These are phyloP conservation scores for Groenewaldozyma sp. DNA, from an alignment of 1,139 yeast genomes.

Conservation along the genomic window DNA sequence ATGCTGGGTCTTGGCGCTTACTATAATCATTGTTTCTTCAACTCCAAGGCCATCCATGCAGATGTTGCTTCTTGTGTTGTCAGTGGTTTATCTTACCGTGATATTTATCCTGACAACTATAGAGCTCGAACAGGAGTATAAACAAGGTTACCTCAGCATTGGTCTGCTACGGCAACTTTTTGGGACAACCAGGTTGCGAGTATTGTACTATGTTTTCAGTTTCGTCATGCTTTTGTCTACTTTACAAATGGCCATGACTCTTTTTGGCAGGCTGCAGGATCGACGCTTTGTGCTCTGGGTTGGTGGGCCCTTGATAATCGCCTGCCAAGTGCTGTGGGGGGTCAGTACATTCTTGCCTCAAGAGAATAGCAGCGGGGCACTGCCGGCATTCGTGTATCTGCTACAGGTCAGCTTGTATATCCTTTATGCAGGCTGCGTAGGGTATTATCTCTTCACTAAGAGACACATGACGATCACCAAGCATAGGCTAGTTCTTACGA, in stretches of 20 bases:
- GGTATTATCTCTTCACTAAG: conserved; percentile 50
- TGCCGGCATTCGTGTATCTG: conserved; percentile 73
- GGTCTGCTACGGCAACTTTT: conserved; percentile 43
- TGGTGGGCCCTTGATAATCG: conserved; percentile 49
- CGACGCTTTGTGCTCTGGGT: conserved; percentile 54
- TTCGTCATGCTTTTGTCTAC: conserved; percentile 59
- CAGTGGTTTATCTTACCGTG: conserved; percentile 35
- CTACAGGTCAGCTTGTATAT: conserved; percentile 68
- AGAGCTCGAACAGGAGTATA: conserved; percentile 40
- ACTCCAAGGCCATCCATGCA: conserved; percentile 39
- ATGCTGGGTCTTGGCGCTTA: conserved; percentile 53
- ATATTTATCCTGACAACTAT: conserved; percentile 42
- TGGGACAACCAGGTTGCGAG: conserved; percentile 41
- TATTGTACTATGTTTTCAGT: conserved; percentile 53
- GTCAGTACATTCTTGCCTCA: conserved; percentile 44
- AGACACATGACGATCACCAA: conserved; percentile 42
- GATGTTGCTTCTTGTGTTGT: conserved; percentile 17
- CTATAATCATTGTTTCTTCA: conserved; percentile 37
- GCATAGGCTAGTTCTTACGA: conserved; percentile 42
- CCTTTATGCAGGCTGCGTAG: conserved; percentile 59
- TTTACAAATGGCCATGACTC: conserved; percentile 65
- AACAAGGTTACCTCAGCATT: conserved; percentile 41
- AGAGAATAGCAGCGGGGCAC: conserved; percentile 41
- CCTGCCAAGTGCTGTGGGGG: conserved; percentile 64
- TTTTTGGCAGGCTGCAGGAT: conserved; percentile 63